These are phyloP conservation scores for Diutina mesorugosa DNA, from an alignment of 1,139 yeast genomes.

Conservation along the genomic window DNA sequence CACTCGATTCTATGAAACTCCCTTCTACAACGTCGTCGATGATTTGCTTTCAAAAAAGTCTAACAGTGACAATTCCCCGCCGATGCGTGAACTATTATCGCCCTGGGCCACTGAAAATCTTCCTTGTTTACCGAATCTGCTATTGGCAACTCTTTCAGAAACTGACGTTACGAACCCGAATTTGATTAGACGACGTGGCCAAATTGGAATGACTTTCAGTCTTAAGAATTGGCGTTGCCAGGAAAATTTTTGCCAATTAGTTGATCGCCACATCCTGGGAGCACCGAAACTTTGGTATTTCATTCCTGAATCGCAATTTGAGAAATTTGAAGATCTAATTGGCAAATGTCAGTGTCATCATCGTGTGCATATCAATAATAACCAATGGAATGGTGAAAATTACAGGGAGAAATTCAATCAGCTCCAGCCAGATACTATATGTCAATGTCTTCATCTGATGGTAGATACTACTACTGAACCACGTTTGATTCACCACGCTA, in stretches of 20 bases:
- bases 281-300: conserved; percentile 70
- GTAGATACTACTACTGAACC: background rate
- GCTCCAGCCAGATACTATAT: background rate
- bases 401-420: background rate
- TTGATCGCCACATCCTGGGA: conserved; percentile 61
- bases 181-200: conserved; percentile 17
- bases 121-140: conserved; percentile 43
- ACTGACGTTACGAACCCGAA: conserved; percentile 29
- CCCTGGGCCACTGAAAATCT: conserved; percentile 65
- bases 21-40: conserved; percentile 15
- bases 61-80: background rate
- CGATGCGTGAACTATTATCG: background rate
- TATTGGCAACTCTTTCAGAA: conserved; percentile 26
- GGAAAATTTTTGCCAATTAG: conserved; percentile 59
- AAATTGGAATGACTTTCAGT: conserved; percentile 54
- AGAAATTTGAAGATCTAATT: conserved; percentile 41
- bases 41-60: conserved; percentile 5
- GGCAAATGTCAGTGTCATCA: background rate
- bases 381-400: background rate
- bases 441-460: conserved; percentile 1
- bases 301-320: conserved; percentile 57
- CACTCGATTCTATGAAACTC: conserved; percentile 13
- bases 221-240: conserved; percentile 65
- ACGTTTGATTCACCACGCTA: background rate
- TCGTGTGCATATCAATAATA: background rate